Evolutionary conservation across 2,329 filamentous ascomycete species (phyloP), one percentile per base, ranked within the genome.

Genomic region (Esteya vermicola): DNA sequence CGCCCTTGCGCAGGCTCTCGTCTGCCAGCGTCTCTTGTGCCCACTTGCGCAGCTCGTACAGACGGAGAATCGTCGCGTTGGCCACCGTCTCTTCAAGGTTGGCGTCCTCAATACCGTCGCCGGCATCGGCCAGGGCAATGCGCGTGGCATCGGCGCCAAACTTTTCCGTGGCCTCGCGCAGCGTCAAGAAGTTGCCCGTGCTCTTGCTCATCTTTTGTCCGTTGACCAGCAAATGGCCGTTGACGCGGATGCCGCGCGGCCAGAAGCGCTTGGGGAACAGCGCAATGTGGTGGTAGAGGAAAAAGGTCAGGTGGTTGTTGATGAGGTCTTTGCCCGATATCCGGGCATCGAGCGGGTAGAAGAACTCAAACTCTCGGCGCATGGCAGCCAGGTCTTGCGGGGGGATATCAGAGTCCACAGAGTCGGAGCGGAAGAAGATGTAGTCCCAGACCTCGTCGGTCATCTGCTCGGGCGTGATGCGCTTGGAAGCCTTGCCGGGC

Each of bases 121-220:
- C 91, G 12, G 86, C 86, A 59, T 98, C 91, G 16, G 89, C 89
- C 47, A 98, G 77, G 4, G 88, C 86, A 52, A 96, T 82, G 56
- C 89, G 76, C n/a, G 55, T 53, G 4, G 91, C 91, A 57, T 96
- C 91, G 9, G 91, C 89, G 53, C 91, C 91, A 52, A 91, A 98
- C 60, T 98, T 98, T 51, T 78, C 72, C 13, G 89, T 81, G 23
- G 88, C 73, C 46, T 95, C 84, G 40, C 78, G 73, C 39, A 96
- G 68, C 10, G 91, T 96, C 58, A 98, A 70, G 68, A 98, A 98
- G 65, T 96, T 98, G 46, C 91, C 91, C 0, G 88, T 95, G 40
- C 81, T 89, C 68, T 98, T 98, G 58, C 78, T 82, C 91, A 98
- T 98, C 73, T 98, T 98, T 57, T 94, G 85, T 37, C 89, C 89